phyloP scores from a whole-genome alignment of 1,139 yeast species.

The Saccharomyces hybrid region DNA sequence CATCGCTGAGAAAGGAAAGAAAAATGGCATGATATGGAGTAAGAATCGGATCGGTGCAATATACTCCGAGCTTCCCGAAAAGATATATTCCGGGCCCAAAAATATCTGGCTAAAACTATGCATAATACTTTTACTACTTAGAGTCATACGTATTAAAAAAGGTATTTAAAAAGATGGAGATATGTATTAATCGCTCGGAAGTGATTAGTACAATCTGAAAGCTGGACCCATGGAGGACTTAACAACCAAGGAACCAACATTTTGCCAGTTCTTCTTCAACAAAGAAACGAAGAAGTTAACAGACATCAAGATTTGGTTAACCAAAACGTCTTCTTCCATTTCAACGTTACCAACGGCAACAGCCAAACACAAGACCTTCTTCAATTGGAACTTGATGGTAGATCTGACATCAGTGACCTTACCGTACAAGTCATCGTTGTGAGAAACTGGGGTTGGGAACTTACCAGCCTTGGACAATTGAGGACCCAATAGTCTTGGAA shows the following conservation, averaged over 20 bases:
- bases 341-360: slow-evolving; percentile 97
- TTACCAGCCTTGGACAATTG: slow-evolving; percentile 99
- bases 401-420: slow-evolving; percentile 98
- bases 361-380: slow-evolving; percentile 91
- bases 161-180: not conserved
- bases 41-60: not conserved
- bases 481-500: slow-evolving; percentile 99
- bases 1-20: not conserved
- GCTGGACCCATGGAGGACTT: slow-evolving; percentile 99
- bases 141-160: not conserved
- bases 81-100: not conserved
- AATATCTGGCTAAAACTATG: not conserved
- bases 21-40: not conserved
- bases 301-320: slow-evolving; percentile 97
- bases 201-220: slow-evolving; percentile 90
- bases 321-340: slow-evolving; percentile 95
- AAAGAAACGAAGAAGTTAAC: slow-evolving; percentile 98
- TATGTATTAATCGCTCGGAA: slow-evolving; percentile 1
- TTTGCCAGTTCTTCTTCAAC: slow-evolving; percentile 99
- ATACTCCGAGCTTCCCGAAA: not conserved
- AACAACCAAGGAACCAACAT: slow-evolving; percentile 98
- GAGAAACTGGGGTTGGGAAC: slow-evolving; percentile 99
- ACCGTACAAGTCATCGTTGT: slow-evolving; percentile 93
- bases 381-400: slow-evolving; percentile 99
- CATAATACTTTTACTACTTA: not conserved